Conservation (phyloP, 2,329 filamentous ascomycete species). For the Boeremia lycopersici region DNA sequence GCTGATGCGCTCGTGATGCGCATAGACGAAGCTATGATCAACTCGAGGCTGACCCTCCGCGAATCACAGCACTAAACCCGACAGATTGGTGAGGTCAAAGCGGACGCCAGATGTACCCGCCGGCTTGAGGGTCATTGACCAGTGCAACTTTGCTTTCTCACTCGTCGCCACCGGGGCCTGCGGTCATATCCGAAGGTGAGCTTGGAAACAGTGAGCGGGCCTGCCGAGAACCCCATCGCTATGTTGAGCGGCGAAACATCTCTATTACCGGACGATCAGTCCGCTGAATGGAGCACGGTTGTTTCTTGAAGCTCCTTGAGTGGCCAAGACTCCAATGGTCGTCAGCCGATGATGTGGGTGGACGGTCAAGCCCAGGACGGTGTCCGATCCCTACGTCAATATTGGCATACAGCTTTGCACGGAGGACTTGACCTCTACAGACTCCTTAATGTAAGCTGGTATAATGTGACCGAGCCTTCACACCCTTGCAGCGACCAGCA, state of each 20-base stretch:
- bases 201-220: constrained; percentile 2
- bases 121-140: constrained; percentile 20
- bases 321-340: constrained; percentile 4
- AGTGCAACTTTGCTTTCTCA: constrained; percentile 16
- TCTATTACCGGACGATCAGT: constrained; percentile 8
- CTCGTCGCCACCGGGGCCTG: constrained; percentile 21
- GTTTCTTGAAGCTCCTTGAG: background rate
- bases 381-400: background rate
- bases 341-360: constrained; percentile 16
- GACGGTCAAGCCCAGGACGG: background rate
- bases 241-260: constrained; percentile 3
- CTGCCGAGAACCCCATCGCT: constrained; percentile 5
- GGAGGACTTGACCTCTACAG: background rate
- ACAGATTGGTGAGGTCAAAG: constrained; percentile 24
- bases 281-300: constrained; percentile 1
- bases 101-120: constrained; percentile 21
- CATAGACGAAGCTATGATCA: constrained; percentile 30
- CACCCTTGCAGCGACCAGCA: background rate
- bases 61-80: constrained; percentile 27
- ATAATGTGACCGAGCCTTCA: background rate
- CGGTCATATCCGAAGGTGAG: constrained; percentile 23
- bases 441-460: background rate
- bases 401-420: constrained; percentile 5
- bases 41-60: constrained; percentile 20
- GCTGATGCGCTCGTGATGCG: constrained; percentile 22